phyloP scores from a whole-genome alignment of 2,329 filamentous ascomycete genomes.

The Elsinoe perseae region DNA sequence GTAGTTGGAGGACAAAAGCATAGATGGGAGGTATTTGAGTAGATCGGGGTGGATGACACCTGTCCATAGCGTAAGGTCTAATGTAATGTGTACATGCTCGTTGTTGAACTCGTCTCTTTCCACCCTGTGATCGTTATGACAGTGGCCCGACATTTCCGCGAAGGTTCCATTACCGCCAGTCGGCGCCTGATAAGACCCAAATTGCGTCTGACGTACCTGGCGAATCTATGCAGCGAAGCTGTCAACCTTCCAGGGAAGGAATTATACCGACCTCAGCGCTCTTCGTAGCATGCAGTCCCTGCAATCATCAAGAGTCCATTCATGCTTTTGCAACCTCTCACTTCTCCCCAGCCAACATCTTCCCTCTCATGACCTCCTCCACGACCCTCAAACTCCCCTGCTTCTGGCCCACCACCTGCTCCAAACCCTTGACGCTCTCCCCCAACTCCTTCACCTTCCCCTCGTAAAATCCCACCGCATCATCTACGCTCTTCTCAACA shows the following conservation, averaged over 20 bases:
- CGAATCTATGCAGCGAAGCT: too few relatives aligned
- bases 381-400: slow-evolving; percentile 76
- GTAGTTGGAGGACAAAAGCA: neutral
- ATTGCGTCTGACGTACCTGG: too few relatives aligned
- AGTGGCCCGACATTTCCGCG: too few relatives aligned
- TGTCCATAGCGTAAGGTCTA: neutral
- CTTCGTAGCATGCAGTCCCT: too few relatives aligned
- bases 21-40: neutral
- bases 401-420: slow-evolving; percentile 65
- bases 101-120: too few relatives aligned
- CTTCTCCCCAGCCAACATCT: slow-evolving; percentile 23
- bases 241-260: too few relatives aligned
- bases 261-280: too few relatives aligned
- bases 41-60: neutral
- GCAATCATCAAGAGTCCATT: too few relatives aligned
- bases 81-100: neutral
- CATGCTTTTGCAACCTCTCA: too few relatives aligned
- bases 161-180: too few relatives aligned
- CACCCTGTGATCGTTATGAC: neutral
- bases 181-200: too few relatives aligned
- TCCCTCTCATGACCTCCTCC: slow-evolving; percentile 64
- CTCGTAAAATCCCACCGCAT: slow-evolving; percentile 60
- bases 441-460: slow-evolving; percentile 59
- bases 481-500: slow-evolving; percentile 68
- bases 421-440: slow-evolving; percentile 58